phyloP scores from a whole-genome alignment of 805 yeast species.

The Tetrapisispora phaffii region DNA sequence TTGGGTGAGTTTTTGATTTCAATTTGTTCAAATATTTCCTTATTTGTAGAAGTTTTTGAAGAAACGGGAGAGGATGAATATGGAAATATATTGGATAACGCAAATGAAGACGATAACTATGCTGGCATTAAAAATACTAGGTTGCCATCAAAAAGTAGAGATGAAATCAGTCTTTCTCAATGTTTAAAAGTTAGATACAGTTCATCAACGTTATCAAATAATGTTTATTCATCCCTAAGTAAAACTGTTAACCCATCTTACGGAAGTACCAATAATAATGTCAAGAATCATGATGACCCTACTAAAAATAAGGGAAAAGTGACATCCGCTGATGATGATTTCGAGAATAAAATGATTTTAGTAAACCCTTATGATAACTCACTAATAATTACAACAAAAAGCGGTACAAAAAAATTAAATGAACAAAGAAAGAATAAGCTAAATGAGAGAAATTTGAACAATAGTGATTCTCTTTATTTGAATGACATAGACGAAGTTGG shows the following conservation, averaged over 20 bases:
- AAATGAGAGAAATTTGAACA: background rate
- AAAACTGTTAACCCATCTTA: constrained; percentile 7
- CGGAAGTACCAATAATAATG: background rate
- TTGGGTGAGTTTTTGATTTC: constrained; percentile 27
- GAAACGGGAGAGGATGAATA: background rate
- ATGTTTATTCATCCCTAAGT: constrained; percentile 20
- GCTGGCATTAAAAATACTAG: background rate
- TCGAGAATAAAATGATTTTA: background rate
- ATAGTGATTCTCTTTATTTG: background rate
- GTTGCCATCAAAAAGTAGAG: constrained; percentile 7
- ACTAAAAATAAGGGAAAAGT: background rate
- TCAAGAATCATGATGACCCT: background rate
- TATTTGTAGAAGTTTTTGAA: constrained; percentile 17
- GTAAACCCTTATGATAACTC: constrained; percentile 5
- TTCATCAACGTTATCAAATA: constrained; percentile 27
- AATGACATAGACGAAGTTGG: background rate
- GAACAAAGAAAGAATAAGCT: background rate
- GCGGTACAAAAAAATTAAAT: constrained; percentile 4
- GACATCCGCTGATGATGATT: background rate
- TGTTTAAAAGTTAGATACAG: constrained; percentile 31
- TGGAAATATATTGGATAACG: background rate
- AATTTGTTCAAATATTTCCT: constrained; percentile 17
- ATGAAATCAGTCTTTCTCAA: constrained; percentile 29
- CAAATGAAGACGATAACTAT: background rate
- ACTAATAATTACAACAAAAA: constrained; percentile 10